phyloP scores from a whole-genome alignment of 768 basidiomycete genomes.

The Boletus huronensis region DNA sequence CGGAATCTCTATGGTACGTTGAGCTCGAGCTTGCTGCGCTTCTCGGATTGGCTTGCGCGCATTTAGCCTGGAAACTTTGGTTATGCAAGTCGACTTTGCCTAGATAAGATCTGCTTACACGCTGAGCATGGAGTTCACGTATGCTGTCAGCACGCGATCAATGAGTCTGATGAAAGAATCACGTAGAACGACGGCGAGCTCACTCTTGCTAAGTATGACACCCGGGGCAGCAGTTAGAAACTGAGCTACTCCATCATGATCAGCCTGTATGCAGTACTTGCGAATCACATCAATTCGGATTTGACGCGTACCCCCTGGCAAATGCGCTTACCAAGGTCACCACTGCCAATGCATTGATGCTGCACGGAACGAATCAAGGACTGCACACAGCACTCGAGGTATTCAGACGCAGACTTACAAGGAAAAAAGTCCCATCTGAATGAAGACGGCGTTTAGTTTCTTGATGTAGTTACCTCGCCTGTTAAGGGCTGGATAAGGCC shows the following conservation, averaged over 20 bases:
- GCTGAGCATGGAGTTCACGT: constrained; percentile 23
- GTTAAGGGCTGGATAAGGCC: not conserved
- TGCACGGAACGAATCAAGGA: not conserved
- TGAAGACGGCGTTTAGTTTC: constrained; percentile 11
- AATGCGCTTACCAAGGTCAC: not conserved
- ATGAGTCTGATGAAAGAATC: not conserved
- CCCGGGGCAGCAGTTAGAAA: constrained; percentile 10
- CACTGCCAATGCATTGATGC: constrained; percentile 10
- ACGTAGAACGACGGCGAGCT: not conserved
- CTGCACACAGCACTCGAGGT: not conserved
- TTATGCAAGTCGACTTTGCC: not conserved
- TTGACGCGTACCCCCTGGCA: not conserved
- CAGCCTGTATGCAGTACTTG: not conserved
- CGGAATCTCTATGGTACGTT: constrained; percentile 13
- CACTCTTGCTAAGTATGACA: constrained; percentile 17
- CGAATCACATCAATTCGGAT: not conserved
- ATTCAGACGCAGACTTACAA: constrained; percentile 7
- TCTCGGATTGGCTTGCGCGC: constrained; percentile 19
- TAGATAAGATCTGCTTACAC: constrained; percentile 16
- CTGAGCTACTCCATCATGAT: not conserved
- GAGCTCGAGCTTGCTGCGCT: not conserved
- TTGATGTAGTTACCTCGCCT: constrained; percentile 14
- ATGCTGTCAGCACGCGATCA: constrained; percentile 6
- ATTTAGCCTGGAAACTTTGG: constrained; percentile 7
- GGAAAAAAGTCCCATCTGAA: constrained; percentile 20